These are phyloP conservation scores for Quercus cerris DNA, from an alignment of 306 rosid species.

Conservation along the genomic window DNA sequence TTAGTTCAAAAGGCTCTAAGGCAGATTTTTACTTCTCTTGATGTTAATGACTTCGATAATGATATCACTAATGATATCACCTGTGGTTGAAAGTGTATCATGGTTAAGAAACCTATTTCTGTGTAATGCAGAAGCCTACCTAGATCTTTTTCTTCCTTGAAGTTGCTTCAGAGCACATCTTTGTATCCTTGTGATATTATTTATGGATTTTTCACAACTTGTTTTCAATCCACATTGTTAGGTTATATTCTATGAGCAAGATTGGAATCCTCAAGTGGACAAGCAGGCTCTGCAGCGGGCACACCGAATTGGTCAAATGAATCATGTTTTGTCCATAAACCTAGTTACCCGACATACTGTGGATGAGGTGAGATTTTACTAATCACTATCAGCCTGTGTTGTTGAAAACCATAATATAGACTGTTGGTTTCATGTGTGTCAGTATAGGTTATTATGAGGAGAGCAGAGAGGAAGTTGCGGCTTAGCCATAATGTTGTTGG, in stretches of 20 bases:
- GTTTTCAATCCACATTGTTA: slow-evolving; percentile 17
- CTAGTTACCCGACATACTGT: slow-evolving; percentile 67
- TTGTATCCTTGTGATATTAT: neutral
- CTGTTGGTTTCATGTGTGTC: slow-evolving; percentile 23
- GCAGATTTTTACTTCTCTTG: too few species aligned
- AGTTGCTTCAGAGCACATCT: neutral
- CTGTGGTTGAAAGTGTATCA: too few species aligned
- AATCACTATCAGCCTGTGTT: neutral
- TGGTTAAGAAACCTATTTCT: too few species aligned
- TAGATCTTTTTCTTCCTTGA: too few species aligned
- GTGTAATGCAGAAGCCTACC: too few species aligned
- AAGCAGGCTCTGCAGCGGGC: slow-evolving; percentile 94
- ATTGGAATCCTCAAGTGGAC: slow-evolving; percentile 99
- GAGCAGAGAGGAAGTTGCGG: slow-evolving; percentile 84
- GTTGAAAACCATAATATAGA: slow-evolving; percentile 10
- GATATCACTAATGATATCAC: too few species aligned
- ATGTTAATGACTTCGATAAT: too few species aligned
- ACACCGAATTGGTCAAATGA: slow-evolving; percentile 90
- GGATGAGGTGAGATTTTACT: slow-evolving; percentile 68
- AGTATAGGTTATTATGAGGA: slow-evolving; percentile 78
- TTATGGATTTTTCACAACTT: neutral
- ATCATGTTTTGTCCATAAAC: slow-evolving; percentile 69
- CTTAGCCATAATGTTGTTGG: slow-evolving; percentile 79
- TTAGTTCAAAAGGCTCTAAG: neutral
- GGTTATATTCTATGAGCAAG: slow-evolving; percentile 98